These are phyloP conservation scores for Cyclanthera cordifolia DNA, from an alignment of 306 rosid genomes.

Conservation along the genomic window DNA sequence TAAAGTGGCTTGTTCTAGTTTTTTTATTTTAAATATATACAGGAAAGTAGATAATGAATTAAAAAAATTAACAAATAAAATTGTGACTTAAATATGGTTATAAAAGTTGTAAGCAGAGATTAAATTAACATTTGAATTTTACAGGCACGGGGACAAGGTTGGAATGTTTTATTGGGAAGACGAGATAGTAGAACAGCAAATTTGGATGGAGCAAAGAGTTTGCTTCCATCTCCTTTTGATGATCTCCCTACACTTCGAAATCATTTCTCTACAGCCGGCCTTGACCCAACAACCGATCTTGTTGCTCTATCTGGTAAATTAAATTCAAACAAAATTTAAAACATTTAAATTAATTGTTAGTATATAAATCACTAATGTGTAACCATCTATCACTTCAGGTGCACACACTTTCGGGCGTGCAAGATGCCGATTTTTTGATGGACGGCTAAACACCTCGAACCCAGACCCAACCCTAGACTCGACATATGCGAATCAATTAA, in stretches of 20 bases:
- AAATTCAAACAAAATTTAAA: too few relatives aligned
- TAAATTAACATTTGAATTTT: neutral
- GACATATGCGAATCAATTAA: slow-evolving; percentile 18
- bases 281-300: slow-evolving; percentile 16
- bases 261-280: slow-evolving; percentile 14
- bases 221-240: slow-evolving; percentile 21
- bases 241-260: neutral
- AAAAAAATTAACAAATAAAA: too few relatives aligned
- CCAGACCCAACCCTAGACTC: slow-evolving; percentile 27
- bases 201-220: slow-evolving; percentile 7
- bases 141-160: slow-evolving; percentile 20
- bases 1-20: too few relatives aligned
- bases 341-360: too few relatives aligned
- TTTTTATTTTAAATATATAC: too few relatives aligned
- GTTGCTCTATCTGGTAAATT: slow-evolving; percentile 21
- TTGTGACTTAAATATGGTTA: too few relatives aligned
- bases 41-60: too few relatives aligned
- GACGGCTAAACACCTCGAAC: slow-evolving; percentile 9
- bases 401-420: slow-evolving; percentile 41
- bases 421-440: slow-evolving; percentile 8
- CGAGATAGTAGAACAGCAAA: slow-evolving; percentile 28
- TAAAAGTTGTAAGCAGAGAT: too few relatives aligned
- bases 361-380: too few relatives aligned
- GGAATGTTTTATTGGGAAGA: slow-evolving; percentile 28
- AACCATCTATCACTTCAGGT: slow-evolving; percentile 6